Evolutionary conservation across 352 stramenopile species (phyloP), one percentile per base, ranked within the genome.

Genomic region (Phytophthora crassamura): DNA sequence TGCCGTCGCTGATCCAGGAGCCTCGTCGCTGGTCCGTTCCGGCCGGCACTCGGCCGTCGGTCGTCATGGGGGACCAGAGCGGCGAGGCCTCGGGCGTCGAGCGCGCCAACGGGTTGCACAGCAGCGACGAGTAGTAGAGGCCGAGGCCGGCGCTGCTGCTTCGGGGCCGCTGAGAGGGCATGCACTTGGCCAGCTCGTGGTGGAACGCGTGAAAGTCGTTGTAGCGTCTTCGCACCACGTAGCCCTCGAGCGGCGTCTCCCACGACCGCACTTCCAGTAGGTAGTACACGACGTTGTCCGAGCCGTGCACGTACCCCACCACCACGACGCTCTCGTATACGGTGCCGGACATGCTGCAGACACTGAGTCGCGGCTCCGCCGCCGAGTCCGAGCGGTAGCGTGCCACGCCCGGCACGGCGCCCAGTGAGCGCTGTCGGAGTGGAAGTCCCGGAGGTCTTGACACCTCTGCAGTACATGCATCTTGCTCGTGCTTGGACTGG

Each of bases 121-220:
- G 75, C 30, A 90, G 55, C 40, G 78, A 80, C 39, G 74, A 79
- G 45, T 81, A 82, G 43, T 71, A 74, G 25, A 74, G 57, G 9
- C 66, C 58, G 42, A 84, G 59, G 46, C 58, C 63, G 8, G 71
- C 16, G 32, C 52, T 68, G 25, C 49, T 64, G 41, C 59, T 69
- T 16, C 62, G 56, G 48, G 73, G 57, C 10, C 74, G 60, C 35
- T 75, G 66, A 0, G 57, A 68, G 0, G 82, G 75, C 85, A 91
- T 93, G 48, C 59, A 59, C 53, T 77, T 64, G n/a, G 62, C 40
- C 41, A 93, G 69, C 30, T 83, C 66, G 1, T 77, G 47, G 55
- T 91, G 78, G 64, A 93, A 80, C 40, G 72, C 65, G 62, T 80
- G 82, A 47, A 93, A 91, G 62, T 93, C 85, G 56, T 86, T 89